Percentiles rank a stretch among this genome's conserved stretches.
These are phyloP conservation scores for Scutellaria barbata DNA, from an alignment of 257 asterid genomes.

Conservation along the genomic window DNA sequence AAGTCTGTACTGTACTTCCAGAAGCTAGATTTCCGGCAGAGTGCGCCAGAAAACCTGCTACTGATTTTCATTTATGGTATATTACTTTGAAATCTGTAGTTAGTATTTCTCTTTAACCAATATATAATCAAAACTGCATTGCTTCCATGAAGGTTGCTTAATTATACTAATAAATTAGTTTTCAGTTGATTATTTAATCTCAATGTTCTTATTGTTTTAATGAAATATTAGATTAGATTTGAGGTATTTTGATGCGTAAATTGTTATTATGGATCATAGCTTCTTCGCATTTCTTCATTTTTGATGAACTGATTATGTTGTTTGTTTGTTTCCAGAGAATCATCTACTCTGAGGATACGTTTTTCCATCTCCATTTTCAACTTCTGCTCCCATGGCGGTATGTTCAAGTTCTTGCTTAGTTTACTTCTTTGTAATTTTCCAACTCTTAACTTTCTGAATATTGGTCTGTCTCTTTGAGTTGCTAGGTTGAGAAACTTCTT, in stretches of 20 bases:
- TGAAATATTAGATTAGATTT: too few species aligned
- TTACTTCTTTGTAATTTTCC: constrained; percentile 13
- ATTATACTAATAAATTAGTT: background rate
- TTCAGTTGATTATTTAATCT: too few species aligned
- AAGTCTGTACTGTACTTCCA: background rate
- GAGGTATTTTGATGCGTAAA: background rate
- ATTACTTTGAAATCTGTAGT: too few species aligned
- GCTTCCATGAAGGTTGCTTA: background rate
- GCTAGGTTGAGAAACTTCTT: constrained; percentile 60
- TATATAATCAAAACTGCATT: background rate
- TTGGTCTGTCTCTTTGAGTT: constrained; percentile 4
- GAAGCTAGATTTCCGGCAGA: background rate
- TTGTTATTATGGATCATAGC: background rate
- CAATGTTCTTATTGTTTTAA: too few species aligned
- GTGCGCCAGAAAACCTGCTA: background rate
- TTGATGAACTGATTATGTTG: background rate
- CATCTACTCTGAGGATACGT: background rate
- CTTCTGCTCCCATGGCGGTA: constrained; percentile 44
- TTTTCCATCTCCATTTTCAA: constrained; percentile 11
- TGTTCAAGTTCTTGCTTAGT: constrained; percentile 6
- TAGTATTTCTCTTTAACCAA: background rate
- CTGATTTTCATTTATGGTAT: too few species aligned
- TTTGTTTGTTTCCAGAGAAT: constrained; percentile 26
- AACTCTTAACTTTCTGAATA: background rate
- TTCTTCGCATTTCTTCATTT: background rate